Percentiles rank a stretch among this genome's conserved stretches.
Evolutionary conservation across 169 alveolate species (phyloP).

Genomic region (Condylostoma magnum): DNA sequence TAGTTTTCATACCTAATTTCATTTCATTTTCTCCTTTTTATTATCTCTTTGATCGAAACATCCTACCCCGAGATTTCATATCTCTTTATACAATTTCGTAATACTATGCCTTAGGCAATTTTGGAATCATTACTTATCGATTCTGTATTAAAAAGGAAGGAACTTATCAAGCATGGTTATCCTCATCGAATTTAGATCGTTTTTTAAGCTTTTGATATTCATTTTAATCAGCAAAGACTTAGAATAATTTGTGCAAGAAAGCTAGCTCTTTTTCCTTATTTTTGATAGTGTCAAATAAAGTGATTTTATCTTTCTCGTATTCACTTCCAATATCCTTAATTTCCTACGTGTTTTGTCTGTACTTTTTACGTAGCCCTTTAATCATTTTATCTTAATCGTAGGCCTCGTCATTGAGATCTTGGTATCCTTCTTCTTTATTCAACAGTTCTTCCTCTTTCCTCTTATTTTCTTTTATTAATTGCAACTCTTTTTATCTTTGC

Average conservation of each 20-base stretch:
- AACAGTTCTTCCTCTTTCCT: conserved; percentile 51
- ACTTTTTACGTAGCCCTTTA: conserved; percentile 55
- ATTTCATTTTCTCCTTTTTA: too few species aligned
- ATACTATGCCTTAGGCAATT: conserved; percentile 9
- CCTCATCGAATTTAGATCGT: not conserved
- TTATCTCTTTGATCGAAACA: too few species aligned
- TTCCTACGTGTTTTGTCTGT: conserved; percentile 60
- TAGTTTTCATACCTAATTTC: too few species aligned
- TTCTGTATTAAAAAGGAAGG: conserved; percentile 22
- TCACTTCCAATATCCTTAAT: conserved; percentile 70
- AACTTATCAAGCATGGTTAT: not conserved
- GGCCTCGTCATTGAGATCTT: conserved; percentile 59
- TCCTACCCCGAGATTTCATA: not conserved
- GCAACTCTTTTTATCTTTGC: not conserved
- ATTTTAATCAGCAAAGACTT: not conserved
- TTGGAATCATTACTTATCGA: conserved; percentile 10
- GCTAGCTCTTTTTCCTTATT: conserved; percentile 50
- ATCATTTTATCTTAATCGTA: conserved; percentile 55
- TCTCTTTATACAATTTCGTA: conserved; percentile 19
- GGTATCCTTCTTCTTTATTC: conserved; percentile 44
- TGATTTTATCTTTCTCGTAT: conserved; percentile 69
- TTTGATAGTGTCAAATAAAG: conserved; percentile 65
- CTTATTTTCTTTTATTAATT: conserved; percentile 13
- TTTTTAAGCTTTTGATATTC: not conserved
- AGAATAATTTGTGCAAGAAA: not conserved